These are phyloP conservation scores for Xanthoconium purpureum DNA, from an alignment of 768 basidiomycete genomes.

Conservation along the genomic window DNA sequence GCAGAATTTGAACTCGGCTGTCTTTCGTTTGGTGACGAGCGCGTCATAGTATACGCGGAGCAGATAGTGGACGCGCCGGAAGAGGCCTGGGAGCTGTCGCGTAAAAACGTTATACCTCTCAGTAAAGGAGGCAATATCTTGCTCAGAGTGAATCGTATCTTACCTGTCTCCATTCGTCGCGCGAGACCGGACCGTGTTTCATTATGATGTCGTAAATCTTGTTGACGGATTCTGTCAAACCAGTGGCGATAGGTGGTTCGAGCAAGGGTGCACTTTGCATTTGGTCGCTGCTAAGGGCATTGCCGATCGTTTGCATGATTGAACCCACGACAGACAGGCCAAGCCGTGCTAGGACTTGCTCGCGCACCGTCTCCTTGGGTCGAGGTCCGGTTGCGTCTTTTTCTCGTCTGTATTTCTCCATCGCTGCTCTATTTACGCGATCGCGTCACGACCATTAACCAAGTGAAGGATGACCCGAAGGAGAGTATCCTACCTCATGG, in stretches of 20 bases:
- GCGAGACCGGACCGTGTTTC: background rate
- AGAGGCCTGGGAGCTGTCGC: background rate
- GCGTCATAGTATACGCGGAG: background rate
- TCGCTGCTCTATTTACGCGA: too few species aligned
- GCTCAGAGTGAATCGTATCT: background rate
- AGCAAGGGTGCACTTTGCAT: background rate
- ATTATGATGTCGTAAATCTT: background rate
- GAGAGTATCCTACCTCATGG: too few species aligned
- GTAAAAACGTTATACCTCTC: background rate
- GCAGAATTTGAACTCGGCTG: background rate
- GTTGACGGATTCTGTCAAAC: background rate
- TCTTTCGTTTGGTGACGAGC: background rate
- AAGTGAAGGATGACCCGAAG: too few species aligned
- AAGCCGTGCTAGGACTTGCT: background rate
- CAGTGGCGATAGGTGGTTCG: background rate
- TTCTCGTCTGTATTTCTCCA: too few species aligned
- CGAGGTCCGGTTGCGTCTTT: too few species aligned
- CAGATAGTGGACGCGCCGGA: background rate
- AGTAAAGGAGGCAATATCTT: background rate
- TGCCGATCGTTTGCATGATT: background rate
- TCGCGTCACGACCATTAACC: too few species aligned
- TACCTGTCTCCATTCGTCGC: background rate
- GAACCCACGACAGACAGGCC: background rate
- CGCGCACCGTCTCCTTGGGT: background rate
- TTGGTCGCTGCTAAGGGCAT: background rate